Evolutionary conservation across 1,139 yeast species (phyloP).

Genomic region (Debaryomyces nepalensis): DNA sequence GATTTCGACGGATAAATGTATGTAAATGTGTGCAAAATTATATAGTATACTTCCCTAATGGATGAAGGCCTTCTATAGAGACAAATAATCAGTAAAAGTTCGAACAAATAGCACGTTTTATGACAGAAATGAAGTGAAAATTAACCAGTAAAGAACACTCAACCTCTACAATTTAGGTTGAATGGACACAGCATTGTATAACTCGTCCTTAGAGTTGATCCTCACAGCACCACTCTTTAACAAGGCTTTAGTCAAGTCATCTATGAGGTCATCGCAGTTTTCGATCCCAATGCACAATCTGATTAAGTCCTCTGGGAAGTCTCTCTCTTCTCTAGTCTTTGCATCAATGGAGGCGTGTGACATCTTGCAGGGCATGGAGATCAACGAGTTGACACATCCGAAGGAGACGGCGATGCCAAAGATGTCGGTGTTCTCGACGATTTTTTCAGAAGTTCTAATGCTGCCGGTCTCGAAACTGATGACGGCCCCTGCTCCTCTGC

Average conservation of each 20-base stretch:
- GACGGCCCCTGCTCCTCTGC: slow-evolving; percentile 89
- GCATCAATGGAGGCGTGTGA: slow-evolving; percentile 96
- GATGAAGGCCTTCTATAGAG: not conserved
- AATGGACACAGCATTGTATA: slow-evolving; percentile 47
- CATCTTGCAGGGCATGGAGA: slow-evolving; percentile 93
- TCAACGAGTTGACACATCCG: slow-evolving; percentile 91
- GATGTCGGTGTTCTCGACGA: slow-evolving; percentile 75
- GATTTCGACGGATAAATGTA: too few relatives aligned
- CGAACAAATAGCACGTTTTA: slow-evolving; percentile 3
- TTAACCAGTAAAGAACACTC: not conserved
- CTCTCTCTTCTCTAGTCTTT: slow-evolving; percentile 81
- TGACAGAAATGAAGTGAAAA: slow-evolving; percentile 10
- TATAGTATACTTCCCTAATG: not conserved
- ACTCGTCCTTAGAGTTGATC: slow-evolving; percentile 47
- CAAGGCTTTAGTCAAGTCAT: slow-evolving; percentile 74
- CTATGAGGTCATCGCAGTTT: slow-evolving; percentile 65
- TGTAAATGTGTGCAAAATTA: slow-evolving; percentile 7
- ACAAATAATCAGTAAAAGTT: not conserved
- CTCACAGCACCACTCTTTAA: slow-evolving; percentile 65
- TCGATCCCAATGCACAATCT: slow-evolving; percentile 90
- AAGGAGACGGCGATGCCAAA: slow-evolving; percentile 93
- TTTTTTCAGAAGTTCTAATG: slow-evolving; percentile 65
- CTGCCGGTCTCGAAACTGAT: slow-evolving; percentile 86
- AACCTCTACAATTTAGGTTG: slow-evolving; percentile 41
- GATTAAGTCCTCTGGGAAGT: slow-evolving; percentile 88